phyloP scores from a whole-genome alignment of 345 rosid genomes.

The Heritiera littoralis region DNA sequence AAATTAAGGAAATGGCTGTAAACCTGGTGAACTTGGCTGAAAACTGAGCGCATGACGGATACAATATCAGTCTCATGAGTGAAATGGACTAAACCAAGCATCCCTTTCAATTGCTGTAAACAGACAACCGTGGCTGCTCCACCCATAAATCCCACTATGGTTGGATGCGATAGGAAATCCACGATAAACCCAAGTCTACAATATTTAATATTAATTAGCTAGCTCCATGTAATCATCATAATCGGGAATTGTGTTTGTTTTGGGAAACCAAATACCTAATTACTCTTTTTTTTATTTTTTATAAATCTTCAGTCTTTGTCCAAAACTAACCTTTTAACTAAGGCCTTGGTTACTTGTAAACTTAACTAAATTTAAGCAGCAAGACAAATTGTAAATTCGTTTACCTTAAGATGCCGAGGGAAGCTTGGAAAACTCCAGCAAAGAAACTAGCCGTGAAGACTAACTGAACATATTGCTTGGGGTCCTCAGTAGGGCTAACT shows the following conservation, averaged over 20 bases:
- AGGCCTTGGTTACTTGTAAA: neutral
- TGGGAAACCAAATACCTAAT: too few species aligned
- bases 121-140: constrained; percentile 99
- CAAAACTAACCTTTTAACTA: neutral
- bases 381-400: neutral
- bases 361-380: neutral
- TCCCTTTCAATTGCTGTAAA: constrained; percentile 90
- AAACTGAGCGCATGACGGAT: constrained; percentile 80
- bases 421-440: constrained; percentile 80
- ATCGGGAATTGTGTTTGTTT: neutral
- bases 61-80: constrained; percentile 76
- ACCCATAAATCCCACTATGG: constrained; percentile 96
- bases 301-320: neutral
- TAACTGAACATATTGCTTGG: constrained; percentile 67
- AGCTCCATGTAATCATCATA: neutral
- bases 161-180: constrained; percentile 95
- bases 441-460: constrained; percentile 86
- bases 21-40: constrained; percentile 78
- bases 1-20: neutral
- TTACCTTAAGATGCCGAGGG: constrained; percentile 88
- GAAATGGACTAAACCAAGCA: constrained; percentile 78
- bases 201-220: neutral
- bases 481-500: constrained; percentile 58
- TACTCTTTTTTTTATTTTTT: neutral
- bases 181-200: constrained; percentile 89